These are phyloP conservation scores for Schwanniomyces etchellsii DNA, from an alignment of 1,139 yeast species.

Conservation along the genomic window DNA sequence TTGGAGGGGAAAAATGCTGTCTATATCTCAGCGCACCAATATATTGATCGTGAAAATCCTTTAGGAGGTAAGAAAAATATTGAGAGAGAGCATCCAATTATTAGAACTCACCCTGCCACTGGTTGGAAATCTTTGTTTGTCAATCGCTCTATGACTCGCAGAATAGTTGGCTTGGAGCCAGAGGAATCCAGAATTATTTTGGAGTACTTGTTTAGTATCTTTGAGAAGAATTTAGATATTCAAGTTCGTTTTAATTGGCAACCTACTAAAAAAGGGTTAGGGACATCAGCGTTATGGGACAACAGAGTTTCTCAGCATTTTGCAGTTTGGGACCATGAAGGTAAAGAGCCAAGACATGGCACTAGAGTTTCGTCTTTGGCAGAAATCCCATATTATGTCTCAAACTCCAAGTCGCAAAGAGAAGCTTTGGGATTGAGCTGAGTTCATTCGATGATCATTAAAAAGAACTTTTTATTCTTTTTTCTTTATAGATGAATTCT, in stretches of 20 bases:
- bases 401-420: slow-evolving; percentile 48
- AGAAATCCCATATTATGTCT: slow-evolving; percentile 49
- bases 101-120: slow-evolving; percentile 40
- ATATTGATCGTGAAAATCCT: slow-evolving; percentile 28
- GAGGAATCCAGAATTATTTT: slow-evolving; percentile 27
- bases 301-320: slow-evolving; percentile 48
- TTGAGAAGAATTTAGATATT: slow-evolving; percentile 32
- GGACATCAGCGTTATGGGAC: slow-evolving; percentile 57
- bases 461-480: no score
- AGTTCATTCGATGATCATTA: no score
- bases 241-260: slow-evolving; percentile 56
- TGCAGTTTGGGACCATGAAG: slow-evolving; percentile 50
- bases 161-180: slow-evolving; percentile 32
- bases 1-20: slow-evolving; percentile 34
- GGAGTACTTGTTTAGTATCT: slow-evolving; percentile 26
- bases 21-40: slow-evolving; percentile 30
- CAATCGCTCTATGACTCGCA: slow-evolving; percentile 30
- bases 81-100: slow-evolving; percentile 35
- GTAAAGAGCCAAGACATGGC: slow-evolving; percentile 48
- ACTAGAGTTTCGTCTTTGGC: slow-evolving; percentile 56
- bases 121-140: slow-evolving; percentile 38
- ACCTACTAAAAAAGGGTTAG: slow-evolving; percentile 41
- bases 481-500: no score
- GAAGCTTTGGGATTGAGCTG: slow-evolving; percentile 47
- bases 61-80: slow-evolving; percentile 28